Base-by-base conservation (phyloP, 495 filamentous ascomycete genomes). In the Penicillium waksmanii region DNA sequence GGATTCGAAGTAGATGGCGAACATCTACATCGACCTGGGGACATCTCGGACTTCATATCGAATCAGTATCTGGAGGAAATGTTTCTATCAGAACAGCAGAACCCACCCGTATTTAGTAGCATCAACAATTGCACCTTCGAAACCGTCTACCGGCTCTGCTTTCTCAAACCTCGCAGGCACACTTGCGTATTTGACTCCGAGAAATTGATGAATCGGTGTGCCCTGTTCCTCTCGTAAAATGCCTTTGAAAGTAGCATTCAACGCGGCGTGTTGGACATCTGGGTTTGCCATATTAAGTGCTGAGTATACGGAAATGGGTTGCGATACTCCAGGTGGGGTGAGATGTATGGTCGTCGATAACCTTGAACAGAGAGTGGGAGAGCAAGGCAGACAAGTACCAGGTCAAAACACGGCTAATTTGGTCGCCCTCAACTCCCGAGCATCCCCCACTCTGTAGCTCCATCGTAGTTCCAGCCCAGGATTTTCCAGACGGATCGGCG, bases 141-240 rank as follows among this genome's bases (percentile, higher is more conserved):
- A 73, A 2, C 38, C 23, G 5, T 66, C 38, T n/a, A 77, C 64
- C 3, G 67, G 62, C 42, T 60, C 18, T 0, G 73, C 66, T 4
- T 55, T 70, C 53, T 74, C 73, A 56, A 78, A 78, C 10, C 76
- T 67, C 12, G 65, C 73, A 0, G 76, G 73, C 15, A 78, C 57
- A 46, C 50, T 60, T 33, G 70, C 74, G 60, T 77, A 78, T 43
- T 73, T 73, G 44, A 78, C 73, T 17, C 73, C 72, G 8, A 71
- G 57, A 57, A 70, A 78, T 51, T 74, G 67, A 56, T 77, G 62
- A 34, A 79, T 51, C 1, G 48, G 3, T 5, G 51, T 52, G 8
- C 54, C 56, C 27, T 67, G 60, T 3, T 27, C 50, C 25, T 65
- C 43, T 23, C 58, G 57, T 8, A 62, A 19, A 9, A 63, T 65